Conservation (phyloP, 2,329 filamentous ascomycete species). For the Cladorrhinum sp. region DNA sequence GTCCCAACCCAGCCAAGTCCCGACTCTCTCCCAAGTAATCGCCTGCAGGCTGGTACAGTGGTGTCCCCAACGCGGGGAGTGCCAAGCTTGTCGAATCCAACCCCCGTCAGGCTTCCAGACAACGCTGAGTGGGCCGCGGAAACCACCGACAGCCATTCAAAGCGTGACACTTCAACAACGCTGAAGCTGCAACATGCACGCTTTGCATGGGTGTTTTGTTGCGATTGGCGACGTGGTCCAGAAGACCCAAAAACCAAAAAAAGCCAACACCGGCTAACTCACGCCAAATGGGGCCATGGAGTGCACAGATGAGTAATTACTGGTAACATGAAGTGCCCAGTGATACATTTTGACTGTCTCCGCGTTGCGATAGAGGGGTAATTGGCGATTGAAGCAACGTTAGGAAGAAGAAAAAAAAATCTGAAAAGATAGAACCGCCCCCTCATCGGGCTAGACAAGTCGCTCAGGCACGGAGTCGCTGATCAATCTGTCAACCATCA, state of each 20-base stretch:
- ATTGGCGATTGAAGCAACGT: neutral
- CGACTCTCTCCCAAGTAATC: constrained; percentile 3
- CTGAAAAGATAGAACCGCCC: neutral
- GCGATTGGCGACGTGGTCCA: constrained; percentile 18
- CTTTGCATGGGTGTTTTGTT: constrained; percentile 21
- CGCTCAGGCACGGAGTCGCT: neutral
- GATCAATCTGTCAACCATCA: constrained; percentile 2
- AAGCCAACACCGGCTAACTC: constrained; percentile 9
- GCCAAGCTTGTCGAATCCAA: constrained; percentile 16
- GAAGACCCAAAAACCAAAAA: constrained; percentile 16
- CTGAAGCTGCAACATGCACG: constrained; percentile 26
- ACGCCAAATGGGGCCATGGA: neutral
- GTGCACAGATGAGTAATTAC: neutral
- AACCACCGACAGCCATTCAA: constrained; percentile 26
- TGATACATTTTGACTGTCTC: neutral
- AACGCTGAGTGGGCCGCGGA: constrained; percentile 21
- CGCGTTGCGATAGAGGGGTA: neutral
- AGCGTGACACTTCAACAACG: constrained; percentile 28
- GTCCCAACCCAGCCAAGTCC: neutral
- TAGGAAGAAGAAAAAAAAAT: neutral
- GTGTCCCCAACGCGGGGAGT: constrained; percentile 18
- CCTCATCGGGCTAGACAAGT: neutral
- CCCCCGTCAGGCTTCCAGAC: constrained; percentile 26
- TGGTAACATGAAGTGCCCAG: neutral
- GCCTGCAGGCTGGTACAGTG: constrained; percentile 23